These are phyloP conservation scores for Podospora fimiseda DNA, from an alignment of 495 filamentous ascomycete genomes.

Conservation along the genomic window DNA sequence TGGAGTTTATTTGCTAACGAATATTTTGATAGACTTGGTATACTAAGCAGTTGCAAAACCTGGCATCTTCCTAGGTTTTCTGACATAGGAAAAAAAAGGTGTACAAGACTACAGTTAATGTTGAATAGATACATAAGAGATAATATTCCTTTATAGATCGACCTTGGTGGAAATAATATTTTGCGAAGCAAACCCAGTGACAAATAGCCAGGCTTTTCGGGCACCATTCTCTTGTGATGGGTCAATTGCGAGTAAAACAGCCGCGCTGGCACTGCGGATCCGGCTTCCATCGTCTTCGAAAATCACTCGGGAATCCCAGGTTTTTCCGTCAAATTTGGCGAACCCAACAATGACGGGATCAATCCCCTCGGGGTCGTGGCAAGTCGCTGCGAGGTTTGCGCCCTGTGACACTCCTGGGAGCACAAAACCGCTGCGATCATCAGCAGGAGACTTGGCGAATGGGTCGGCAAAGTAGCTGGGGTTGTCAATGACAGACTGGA, in stretches of 20 bases:
- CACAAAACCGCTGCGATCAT: slow-evolving; percentile 51
- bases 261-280: slow-evolving; percentile 46
- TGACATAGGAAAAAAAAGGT: neutral
- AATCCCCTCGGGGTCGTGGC: slow-evolving; percentile 31
- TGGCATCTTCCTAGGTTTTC: slow-evolving; percentile 26
- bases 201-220: slow-evolving; percentile 52
- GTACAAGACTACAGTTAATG: neutral
- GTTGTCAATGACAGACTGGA: slow-evolving; percentile 50
- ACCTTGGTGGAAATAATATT: slow-evolving; percentile 49
- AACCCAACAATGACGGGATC: slow-evolving; percentile 47
- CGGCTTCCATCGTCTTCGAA: slow-evolving; percentile 54
- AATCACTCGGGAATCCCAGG: slow-evolving; percentile 41
- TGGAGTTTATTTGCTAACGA: too few relatives aligned
- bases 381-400: slow-evolving; percentile 27
- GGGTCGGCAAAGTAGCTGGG: slow-evolving; percentile 48
- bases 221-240: slow-evolving; percentile 17
- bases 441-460: slow-evolving; percentile 44
- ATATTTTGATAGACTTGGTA: slow-evolving; percentile 29
- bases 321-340: slow-evolving; percentile 20
- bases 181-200: slow-evolving; percentile 51
- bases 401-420: slow-evolving; percentile 43
- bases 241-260: slow-evolving; percentile 49
- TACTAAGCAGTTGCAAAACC: slow-evolving; percentile 32
- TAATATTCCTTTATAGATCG: slow-evolving; percentile 30
- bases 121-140: neutral